Evolutionary conservation across 192 early-diverging fungal genomes (phyloP), one percentile per base, ranked within the genome.

Genomic region (Backusella morwellensis): DNA sequence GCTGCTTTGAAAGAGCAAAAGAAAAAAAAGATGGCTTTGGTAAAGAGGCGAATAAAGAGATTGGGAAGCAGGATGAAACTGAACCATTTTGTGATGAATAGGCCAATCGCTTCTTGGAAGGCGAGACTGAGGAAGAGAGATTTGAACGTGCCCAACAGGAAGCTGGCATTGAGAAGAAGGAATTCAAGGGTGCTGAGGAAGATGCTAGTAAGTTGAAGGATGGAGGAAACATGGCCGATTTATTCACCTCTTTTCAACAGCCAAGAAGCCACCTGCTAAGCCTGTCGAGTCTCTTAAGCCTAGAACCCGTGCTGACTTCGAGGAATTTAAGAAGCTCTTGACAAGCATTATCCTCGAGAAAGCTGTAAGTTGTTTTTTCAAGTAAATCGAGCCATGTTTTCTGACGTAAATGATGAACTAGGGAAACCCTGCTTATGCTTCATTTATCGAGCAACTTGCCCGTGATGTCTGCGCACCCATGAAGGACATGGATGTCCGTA

Each of bases 301-400:
- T 6, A 87, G 88, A 77, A 88, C 89, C 34, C 88, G 89, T 81
- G 90, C 88, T 7, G 88, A 94, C 36, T 94, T 93, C 78, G 88
- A 88, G 67, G 84, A 89, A 75, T 90, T 89, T 73, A 80, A 82
- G 6, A 88, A 81, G 67, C 78, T 87, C 26, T 78, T 94, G 52
- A 82, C 88, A 35, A 86, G 84, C 19, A 78, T 86, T 26, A 90
- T 94, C 75, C 75, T 82, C 66, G 86, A 87, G 77, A 76, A 85
- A 66, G 75, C 88, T 81, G 88, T 86, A 84, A 67, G 67, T 66
- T 34, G 9, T 6, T 41, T 7, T 21, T 6, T 23, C 9, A 7
- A 38, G 0, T 38, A 40, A 12, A 32, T 32, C 7, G 9, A 40
- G 38, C 8, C 38, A 11, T 35, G 4, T 12, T 63, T 38, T 38